A percentile compares a stretch with the other conserved stretches of the same genome.
Conservation (phyloP, 2,329 filamentous ascomycete genomes). For the Mariannaea elegans region DNA sequence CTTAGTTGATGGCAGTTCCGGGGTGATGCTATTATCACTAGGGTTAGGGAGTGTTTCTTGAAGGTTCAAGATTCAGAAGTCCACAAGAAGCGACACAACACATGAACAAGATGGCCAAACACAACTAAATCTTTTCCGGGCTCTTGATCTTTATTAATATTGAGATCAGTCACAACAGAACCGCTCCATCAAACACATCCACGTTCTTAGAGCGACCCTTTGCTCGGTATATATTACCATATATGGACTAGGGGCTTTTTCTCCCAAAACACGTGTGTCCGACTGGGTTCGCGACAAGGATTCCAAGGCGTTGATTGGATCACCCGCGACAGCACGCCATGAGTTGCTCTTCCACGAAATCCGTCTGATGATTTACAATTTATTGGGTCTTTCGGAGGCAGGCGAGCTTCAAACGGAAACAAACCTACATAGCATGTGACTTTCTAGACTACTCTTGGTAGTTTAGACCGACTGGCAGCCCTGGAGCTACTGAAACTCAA, state of each 20-base stretch:
- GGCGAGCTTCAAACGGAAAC: neutral
- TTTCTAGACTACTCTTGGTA: neutral
- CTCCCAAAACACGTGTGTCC: neutral
- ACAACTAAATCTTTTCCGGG: no score
- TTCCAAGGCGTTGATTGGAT: neutral
- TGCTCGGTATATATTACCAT: neutral
- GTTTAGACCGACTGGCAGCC: neutral
- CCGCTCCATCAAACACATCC: no score
- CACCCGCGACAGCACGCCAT: neutral
- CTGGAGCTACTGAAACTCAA: neutral
- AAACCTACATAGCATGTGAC: neutral
- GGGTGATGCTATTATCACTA: neutral
- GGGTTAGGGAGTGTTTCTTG: neutral
- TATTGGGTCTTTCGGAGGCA: neutral
- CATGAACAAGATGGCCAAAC: no score
- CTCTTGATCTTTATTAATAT: neutral
- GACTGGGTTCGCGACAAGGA: no score
- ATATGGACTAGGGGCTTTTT: neutral
- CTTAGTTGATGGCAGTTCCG: neutral
- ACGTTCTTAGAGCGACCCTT: no score
- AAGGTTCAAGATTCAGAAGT: no score
- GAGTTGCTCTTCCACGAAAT: neutral
- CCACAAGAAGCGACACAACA: no score
- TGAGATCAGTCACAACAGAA: neutral
- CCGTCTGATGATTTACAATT: neutral